These are phyloP conservation scores for Microstegium vimineum DNA, from an alignment of 176 grass and related monocot species.

Conservation along the genomic window DNA sequence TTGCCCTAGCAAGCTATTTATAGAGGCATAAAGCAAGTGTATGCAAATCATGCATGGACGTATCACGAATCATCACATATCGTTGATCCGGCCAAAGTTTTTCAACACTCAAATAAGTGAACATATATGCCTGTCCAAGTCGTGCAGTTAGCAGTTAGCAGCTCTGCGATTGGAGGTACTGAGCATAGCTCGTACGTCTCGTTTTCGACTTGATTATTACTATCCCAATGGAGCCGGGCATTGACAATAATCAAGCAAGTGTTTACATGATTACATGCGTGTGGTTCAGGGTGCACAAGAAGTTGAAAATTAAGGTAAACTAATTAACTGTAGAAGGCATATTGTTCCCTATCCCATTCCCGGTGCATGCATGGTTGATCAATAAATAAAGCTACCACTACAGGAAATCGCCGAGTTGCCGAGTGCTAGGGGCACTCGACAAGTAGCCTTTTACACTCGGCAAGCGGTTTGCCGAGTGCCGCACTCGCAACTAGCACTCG, in stretches of 20 bases:
- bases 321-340: background rate
- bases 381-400: background rate
- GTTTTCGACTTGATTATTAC: conserved; percentile 19
- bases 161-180: background rate
- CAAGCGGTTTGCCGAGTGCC: too few relatives aligned
- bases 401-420: too few relatives aligned
- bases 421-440: too few relatives aligned
- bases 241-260: background rate
- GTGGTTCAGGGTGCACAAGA: background rate
- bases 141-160: background rate
- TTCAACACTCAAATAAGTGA: background rate
- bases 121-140: background rate
- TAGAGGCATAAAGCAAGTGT: background rate
- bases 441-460: too few relatives aligned
- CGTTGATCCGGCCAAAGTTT: background rate
- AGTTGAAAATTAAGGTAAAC: background rate
- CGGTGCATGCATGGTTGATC: background rate
- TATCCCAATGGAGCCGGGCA: conserved; percentile 1
- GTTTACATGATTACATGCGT: background rate
- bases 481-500: too few relatives aligned
- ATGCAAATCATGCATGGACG: background rate
- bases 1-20: background rate
- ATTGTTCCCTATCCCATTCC: background rate
- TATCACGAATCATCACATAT: background rate
- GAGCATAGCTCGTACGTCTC: background rate